These are phyloP conservation scores for Alternaria sp. DNA, from an alignment of 2,329 filamentous ascomycete genomes.

Conservation along the genomic window DNA sequence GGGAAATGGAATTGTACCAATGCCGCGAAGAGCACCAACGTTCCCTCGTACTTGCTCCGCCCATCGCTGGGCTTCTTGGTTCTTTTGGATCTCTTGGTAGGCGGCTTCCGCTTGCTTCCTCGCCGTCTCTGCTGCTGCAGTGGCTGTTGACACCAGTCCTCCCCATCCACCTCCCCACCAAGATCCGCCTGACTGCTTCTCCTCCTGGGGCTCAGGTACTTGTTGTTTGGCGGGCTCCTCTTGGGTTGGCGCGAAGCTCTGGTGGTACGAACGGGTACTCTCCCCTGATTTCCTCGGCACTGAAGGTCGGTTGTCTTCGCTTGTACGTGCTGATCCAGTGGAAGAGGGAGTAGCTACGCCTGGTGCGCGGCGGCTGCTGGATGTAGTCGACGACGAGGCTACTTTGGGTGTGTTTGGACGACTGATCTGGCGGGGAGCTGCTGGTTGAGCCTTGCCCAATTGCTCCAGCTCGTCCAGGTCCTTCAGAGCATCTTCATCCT, in stretches of 20 bases:
- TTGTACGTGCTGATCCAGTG: constrained; percentile 50
- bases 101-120: constrained; percentile 92
- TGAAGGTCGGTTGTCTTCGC: constrained; percentile 70
- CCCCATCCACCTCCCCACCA: constrained; percentile 78
- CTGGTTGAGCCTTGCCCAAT: constrained; percentile 55
- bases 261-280: constrained; percentile 73
- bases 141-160: constrained; percentile 80
- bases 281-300: constrained; percentile 75
- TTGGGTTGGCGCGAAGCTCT: constrained; percentile 71
- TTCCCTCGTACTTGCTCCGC: constrained; percentile 92
- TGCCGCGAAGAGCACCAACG: constrained; percentile 75
- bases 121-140: constrained; percentile 78
- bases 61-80: constrained; percentile 96
- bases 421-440: constrained; percentile 65
- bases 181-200: constrained; percentile 49
- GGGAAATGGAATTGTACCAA: constrained; percentile 63
- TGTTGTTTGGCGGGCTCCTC: constrained; percentile 49
- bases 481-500: constrained; percentile 81
- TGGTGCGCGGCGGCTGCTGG: constrained; percentile 45
- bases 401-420: constrained; percentile 83
- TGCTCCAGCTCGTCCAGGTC: constrained; percentile 79
- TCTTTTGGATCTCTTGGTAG: constrained; percentile 93
- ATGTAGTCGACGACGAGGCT: constrained; percentile 54
- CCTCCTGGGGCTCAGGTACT: constrained; percentile 60
- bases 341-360: constrained; percentile 49